Evolutionary conservation across 192 early-diverging fungal species (phyloP).

Genomic region (Piromyces sp.): DNA sequence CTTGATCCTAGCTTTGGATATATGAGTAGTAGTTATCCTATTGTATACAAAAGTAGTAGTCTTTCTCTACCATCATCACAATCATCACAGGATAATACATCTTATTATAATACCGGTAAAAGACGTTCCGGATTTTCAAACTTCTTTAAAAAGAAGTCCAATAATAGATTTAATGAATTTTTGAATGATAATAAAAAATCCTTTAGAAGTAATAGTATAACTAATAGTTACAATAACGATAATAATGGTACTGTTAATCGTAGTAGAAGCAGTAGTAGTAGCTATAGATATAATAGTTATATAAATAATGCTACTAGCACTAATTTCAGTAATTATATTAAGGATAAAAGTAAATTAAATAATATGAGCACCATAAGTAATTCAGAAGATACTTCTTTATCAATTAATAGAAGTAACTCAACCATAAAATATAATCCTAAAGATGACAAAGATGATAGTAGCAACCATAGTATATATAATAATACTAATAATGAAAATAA

Average conservation of each 20-base stretch:
- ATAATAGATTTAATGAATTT: not conserved
- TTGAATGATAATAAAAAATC: not conserved
- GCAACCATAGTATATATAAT: not conserved
- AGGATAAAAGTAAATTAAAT: not conserved
- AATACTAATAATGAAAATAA: not conserved
- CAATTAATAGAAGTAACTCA: not conserved
- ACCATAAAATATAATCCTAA: no score
- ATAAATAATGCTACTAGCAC: no score
- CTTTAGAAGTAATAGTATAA: not conserved
- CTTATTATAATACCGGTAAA: not conserved
- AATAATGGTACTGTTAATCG: not conserved
- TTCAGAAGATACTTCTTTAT: not conserved
- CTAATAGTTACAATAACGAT: not conserved
- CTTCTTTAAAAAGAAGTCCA: not conserved
- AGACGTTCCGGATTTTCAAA: not conserved
- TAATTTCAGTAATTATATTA: not conserved
- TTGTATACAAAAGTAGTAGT: not conserved
- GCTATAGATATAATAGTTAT: not conserved
- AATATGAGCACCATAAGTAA: not conserved
- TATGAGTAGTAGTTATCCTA: not conserved
- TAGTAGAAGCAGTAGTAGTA: not conserved
- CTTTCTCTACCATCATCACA: not conserved
- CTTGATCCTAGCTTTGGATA: not conserved
- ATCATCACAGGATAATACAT: not conserved
- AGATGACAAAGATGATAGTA: no score